Base-by-base conservation (phyloP, 306 rosid genomes). In the Fragaria ananassa region DNA sequence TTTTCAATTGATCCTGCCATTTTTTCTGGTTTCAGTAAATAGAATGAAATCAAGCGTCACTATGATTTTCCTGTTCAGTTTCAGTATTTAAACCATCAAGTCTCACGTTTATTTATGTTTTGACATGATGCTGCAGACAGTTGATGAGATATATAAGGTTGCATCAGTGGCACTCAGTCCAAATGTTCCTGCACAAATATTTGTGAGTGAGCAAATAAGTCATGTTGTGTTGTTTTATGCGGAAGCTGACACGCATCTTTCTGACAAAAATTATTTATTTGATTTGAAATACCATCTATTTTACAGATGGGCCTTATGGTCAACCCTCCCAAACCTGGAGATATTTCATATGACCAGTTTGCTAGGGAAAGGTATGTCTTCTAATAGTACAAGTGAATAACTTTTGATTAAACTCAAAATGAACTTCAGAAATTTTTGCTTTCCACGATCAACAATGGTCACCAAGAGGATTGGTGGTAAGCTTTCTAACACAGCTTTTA, bases 111-210 rank as follows among this genome's bases (percentile, higher is more conserved):
- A 69, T 41, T 75, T 58, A 9, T 83, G 35, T 75, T 81, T 79
- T 84, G 62, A 25, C 70, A 57, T 72, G 2, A 62, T 69, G 41
- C 62, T 84, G 87, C 98, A 96, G 99, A 88, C 99, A 45, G 99
- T 96, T 70, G 99, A 96, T 78, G 96, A 96, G 92, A 92, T 96
- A 80, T 96, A 96, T 62, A 96, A 96, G 81, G 86, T 96, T 76
- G 93, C 93, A 54, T 96, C 98, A 0, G 74, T 92, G 84, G 78
- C 99, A 41, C 98, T 96, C 80, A 92, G 97, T 77, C 99, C 99
- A 58, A 96, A 96, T 82, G 99, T 92, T 88, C 96, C 99, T 70
- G 99, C 97, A 84, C 99, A 96, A 79, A 88, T 96, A 87, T 92
- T 96, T 88, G 99, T 96, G 90, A 91, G 98, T 88, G 82, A 70